Evolutionary conservation across 108 stramenopile genomes (phyloP).

Genomic region (Craspedostauros australis): DNA sequence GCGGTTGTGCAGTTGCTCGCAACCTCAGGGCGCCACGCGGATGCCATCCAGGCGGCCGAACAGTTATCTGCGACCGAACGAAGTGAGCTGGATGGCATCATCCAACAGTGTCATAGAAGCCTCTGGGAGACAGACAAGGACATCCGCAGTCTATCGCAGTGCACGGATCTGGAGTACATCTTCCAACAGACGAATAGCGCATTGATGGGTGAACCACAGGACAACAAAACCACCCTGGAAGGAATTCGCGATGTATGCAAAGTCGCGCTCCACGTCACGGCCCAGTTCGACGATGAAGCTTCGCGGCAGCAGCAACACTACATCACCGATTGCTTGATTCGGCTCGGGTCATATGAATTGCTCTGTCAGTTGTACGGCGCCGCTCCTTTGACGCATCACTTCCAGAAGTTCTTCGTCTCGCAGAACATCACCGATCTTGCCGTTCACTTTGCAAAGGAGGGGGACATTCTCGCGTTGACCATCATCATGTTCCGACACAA

Average conservation of each 20-base stretch:
- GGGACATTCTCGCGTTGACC: slow-evolving; percentile 46
- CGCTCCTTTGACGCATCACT: slow-evolving; percentile 13
- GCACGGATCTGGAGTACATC: slow-evolving; percentile 82
- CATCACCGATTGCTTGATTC: slow-evolving; percentile 18
- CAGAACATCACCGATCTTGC: slow-evolving; percentile 29
- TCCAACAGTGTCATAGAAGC: slow-evolving; percentile 89
- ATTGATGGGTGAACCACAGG: neutral
- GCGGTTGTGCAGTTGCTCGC: slow-evolving; percentile 22
- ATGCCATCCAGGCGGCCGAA: slow-evolving; percentile 15
- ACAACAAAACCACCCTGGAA: slow-evolving; percentile 7
- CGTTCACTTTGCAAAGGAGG: slow-evolving; percentile 33
- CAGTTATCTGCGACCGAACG: slow-evolving; percentile 19
- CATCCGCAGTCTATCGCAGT: slow-evolving; percentile 72
- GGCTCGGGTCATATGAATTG: slow-evolving; percentile 49
- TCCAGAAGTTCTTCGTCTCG: slow-evolving; percentile 34
- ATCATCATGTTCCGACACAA: slow-evolving; percentile 49
- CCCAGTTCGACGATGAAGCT: no score
- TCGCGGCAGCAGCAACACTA: slow-evolving; percentile 6
- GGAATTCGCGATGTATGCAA: slow-evolving; percentile 18
- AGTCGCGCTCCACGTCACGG: slow-evolving; percentile 16
- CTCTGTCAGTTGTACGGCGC: slow-evolving; percentile 25
- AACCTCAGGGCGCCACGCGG: slow-evolving; percentile 5
- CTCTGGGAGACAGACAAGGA: slow-evolving; percentile 60
- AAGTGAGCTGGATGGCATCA: slow-evolving; percentile 36
- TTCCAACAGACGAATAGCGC: slow-evolving; percentile 49